Conservation (phyloP, 2,329 filamentous ascomycete species). For the Thielaviopsis populi region DNA sequence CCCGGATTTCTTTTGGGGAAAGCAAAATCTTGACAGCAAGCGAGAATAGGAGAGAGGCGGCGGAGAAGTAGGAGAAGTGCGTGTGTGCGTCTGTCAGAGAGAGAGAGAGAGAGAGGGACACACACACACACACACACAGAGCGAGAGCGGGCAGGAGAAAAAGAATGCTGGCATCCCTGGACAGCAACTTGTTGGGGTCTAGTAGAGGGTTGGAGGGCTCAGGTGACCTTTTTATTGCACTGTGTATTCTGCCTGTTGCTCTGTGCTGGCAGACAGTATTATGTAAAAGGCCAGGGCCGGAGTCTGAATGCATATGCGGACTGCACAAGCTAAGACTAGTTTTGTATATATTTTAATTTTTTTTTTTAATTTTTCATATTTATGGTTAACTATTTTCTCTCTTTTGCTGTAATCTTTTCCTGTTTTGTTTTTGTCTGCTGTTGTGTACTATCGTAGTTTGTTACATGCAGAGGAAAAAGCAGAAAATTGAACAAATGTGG, state of each 20-base stretch:
- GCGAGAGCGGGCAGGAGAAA: too few species aligned
- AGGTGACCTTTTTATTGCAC: neutral
- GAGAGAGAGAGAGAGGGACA: neutral
- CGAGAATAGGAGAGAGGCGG: too few species aligned
- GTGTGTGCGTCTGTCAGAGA: too few species aligned
- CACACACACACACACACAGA: too few species aligned
- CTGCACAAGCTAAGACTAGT: too few species aligned
- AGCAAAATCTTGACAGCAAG: neutral
- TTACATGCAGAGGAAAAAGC: neutral
- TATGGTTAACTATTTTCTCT: too few species aligned
- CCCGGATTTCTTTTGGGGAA: constrained; percentile 13
- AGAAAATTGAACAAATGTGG: neutral
- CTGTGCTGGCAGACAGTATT: neutral
- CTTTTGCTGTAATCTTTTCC: too few species aligned
- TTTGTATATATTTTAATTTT: too few species aligned
- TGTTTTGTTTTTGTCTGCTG: too few species aligned
- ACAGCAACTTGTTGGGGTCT: neutral
- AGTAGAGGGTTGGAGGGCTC: neutral
- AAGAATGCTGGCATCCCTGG: neutral
- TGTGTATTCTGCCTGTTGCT: neutral
- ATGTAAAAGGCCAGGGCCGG: neutral
- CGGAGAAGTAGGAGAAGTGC: neutral
- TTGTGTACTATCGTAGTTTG: neutral
- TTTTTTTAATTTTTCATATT: neutral
- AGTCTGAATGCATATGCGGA: neutral